Percentiles rank a stretch among this genome's conserved stretches.
Conservation (phyloP, 495 filamentous ascomycete genomes). For the Aspergillus bridgeri region DNA sequence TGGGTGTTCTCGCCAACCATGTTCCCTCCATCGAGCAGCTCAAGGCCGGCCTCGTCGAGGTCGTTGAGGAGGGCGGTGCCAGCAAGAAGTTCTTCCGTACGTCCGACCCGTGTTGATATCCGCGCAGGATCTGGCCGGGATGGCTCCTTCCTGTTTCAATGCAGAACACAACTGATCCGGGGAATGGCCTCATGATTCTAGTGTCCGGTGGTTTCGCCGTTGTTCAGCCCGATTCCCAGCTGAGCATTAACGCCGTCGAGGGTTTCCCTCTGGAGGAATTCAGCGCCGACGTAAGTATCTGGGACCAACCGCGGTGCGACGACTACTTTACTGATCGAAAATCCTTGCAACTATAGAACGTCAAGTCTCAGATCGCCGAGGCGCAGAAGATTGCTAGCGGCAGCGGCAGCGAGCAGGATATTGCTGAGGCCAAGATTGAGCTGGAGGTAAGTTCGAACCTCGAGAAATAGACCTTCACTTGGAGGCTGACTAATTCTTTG, state of each 20-base stretch:
- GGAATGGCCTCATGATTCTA: slow-evolving; percentile 29
- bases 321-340: slow-evolving; percentile 11
- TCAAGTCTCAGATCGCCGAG: slow-evolving; percentile 68
- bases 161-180: slow-evolving; percentile 19
- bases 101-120: slow-evolving; percentile 35
- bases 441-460: slow-evolving; percentile 69
- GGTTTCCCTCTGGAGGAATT: slow-evolving; percentile 93
- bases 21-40: slow-evolving; percentile 99
- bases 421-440: slow-evolving; percentile 98
- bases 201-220: slow-evolving; percentile 96
- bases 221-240: slow-evolving; percentile 88
- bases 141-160: background rate
- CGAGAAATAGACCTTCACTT: slow-evolving; percentile 2
- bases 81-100: slow-evolving; percentile 99
- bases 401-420: slow-evolving; percentile 91
- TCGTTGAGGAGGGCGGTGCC: slow-evolving; percentile 87
- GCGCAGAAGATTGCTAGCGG: slow-evolving; percentile 92
- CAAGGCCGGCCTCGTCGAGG: slow-evolving; percentile 90
- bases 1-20: slow-evolving; percentile 99
- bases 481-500: slow-evolving; percentile 14
- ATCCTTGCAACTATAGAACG: slow-evolving; percentile 25
- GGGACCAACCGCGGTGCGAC: slow-evolving; percentile 1
- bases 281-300: slow-evolving; percentile 66
- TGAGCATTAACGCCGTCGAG: slow-evolving; percentile 98
- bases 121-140: slow-evolving; percentile 8